Base-by-base conservation (phyloP, 73 alveolate species). In the Breviolum minutum region DNA sequence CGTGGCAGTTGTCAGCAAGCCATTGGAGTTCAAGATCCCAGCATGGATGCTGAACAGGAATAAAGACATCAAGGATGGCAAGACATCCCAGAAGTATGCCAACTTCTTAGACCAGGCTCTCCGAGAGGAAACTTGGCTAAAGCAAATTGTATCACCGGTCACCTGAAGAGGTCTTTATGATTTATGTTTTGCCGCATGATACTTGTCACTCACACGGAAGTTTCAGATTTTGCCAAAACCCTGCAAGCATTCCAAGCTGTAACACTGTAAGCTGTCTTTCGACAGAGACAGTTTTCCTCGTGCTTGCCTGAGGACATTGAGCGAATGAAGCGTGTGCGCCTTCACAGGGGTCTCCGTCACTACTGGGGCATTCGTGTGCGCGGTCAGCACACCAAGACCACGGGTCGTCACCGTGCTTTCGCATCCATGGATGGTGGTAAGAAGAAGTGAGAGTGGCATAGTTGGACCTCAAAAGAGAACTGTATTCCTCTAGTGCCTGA, bases 1-100 rank as follows among this genome's bases (percentile, higher is more conserved):
- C 96, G 99, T 99, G 91, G 99, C 99, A 66, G 99, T 99, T 95
- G 99, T 99, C 86, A 99, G 99, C 95, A 99, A 99, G 95, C 99
- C 99, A 54, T 98, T 99, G 99, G 99, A 99, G 99, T 99, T 99
- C 99, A 99, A 99, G 99, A 99, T 99, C 99, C 99, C 99, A 97
- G 97, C 99, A 69, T 99, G 99, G 99, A 99, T 99, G 99, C 99
- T 99, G 99, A 99, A 99, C 99, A 99, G 99, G 99, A 99, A 99
- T 99, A 99, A 99, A 69, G 99, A 99, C 99, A 96, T 99, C 99
- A 99, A 99, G 99, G 99, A 93, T 27, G 98, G 98, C 90, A 93
- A 93, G 98, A 93, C 98, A 17, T 26, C 83, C 90, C 98, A 93
- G 91, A 93, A 93, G 91, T 93, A 93, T 63, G 98, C 98, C 82